Evolutionary conservation across 208 protist species (phyloP).

Genomic region (Leishmania major): DNA sequence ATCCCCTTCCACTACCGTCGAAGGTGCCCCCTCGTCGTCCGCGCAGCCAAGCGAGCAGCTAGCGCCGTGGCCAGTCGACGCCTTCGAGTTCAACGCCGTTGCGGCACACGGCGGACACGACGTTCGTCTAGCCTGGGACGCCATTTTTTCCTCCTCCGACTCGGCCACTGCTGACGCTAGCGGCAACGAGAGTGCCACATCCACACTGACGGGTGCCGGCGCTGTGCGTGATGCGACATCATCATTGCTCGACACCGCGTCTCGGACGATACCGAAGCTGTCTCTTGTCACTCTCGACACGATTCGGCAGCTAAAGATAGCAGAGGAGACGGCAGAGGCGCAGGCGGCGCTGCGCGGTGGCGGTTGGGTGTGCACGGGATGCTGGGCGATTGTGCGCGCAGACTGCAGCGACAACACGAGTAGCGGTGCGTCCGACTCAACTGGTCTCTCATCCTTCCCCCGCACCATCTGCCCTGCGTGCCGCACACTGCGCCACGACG

Average conservation of each 20-base stretch:
- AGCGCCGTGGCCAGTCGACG: slow-evolving; percentile 70
- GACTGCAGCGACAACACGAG: not conserved
- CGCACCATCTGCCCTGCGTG: slow-evolving; percentile 59
- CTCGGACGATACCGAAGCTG: not conserved
- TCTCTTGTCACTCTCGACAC: slow-evolving; percentile 4
- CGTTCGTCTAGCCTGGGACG: slow-evolving; percentile 28
- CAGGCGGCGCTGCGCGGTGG: slow-evolving; percentile 37
- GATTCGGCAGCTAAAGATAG: slow-evolving; percentile 15
- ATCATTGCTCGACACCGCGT: not conserved
- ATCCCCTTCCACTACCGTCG: not conserved
- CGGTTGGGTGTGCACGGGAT: slow-evolving; percentile 64
- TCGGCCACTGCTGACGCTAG: not conserved
- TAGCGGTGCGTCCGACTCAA: not conserved
- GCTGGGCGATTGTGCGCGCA: slow-evolving; percentile 36
- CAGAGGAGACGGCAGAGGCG: slow-evolving; percentile 30
- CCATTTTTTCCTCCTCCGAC: not conserved
- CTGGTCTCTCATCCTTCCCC: slow-evolving; percentile 8
- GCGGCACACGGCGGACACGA: slow-evolving; percentile 54
- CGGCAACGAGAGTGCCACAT: not conserved
- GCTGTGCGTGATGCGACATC: not conserved
- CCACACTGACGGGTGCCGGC: not conserved
- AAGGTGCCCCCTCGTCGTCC: not conserved
- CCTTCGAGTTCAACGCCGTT: slow-evolving; percentile 70
- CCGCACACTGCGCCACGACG: slow-evolving; percentile 61
- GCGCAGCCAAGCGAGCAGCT: slow-evolving; percentile 11